Percentiles rank a stretch among this genome's conserved stretches.
phyloP scores from a whole-genome alignment of 2,329 filamentous ascomycete genomes.

The Endoconidiophora polonica region DNA sequence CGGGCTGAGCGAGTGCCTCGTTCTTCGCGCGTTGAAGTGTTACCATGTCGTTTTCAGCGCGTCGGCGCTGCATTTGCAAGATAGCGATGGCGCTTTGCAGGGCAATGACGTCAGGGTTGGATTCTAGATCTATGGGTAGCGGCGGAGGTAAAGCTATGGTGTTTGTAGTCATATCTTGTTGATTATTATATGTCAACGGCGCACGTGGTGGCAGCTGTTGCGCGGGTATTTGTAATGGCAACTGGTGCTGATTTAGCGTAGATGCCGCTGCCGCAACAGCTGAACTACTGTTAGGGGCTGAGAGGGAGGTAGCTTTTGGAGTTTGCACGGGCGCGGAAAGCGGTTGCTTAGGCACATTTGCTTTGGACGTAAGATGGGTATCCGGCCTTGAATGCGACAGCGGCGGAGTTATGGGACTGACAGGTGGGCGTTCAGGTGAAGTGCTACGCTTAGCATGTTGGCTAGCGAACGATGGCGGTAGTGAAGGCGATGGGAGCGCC shows the following conservation, averaged over 20 bases:
- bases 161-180: conserved; percentile 19
- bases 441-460: conserved; percentile 19
- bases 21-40: conserved; percentile 52
- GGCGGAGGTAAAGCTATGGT: conserved; percentile 31
- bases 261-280: conserved; percentile 8
- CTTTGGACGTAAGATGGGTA: conserved; percentile 9
- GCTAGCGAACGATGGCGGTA: conserved; percentile 9
- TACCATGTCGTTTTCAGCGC: conserved; percentile 59
- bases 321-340: not conserved
- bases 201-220: conserved; percentile 21
- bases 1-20: conserved; percentile 52
- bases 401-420: conserved; percentile 40
- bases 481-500: conserved; percentile 7
- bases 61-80: conserved; percentile 69
- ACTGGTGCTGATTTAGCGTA: conserved; percentile 10
- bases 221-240: conserved; percentile 8
- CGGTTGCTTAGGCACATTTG: not conserved
- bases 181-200: conserved; percentile 29
- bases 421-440: conserved; percentile 32
- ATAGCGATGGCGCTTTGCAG: conserved; percentile 72
- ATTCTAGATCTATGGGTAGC: conserved; percentile 38
- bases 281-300: not conserved
- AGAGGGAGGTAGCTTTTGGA: not conserved
- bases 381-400: conserved; percentile 22
- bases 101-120: conserved; percentile 75